Evolutionary conservation across 257 asterid species (phyloP), one percentile per base, ranked within the genome.

Genomic region (Nicotiana benthamiana): DNA sequence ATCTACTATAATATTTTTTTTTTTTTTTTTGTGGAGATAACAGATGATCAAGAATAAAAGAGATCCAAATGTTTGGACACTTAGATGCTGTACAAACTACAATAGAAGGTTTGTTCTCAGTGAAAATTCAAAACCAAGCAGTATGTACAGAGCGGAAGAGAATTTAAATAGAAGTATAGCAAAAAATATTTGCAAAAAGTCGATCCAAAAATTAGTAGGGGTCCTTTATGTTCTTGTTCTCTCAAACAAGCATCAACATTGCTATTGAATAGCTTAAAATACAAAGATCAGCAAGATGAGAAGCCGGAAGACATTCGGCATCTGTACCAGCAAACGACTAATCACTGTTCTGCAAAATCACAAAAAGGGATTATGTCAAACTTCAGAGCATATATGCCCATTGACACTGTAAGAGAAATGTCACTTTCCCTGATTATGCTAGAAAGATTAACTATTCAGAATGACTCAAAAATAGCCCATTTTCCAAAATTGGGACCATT

Each of bases 11-110:
- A 43, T 53, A 48, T 43, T 43, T 20, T 18, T 6, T 70, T 72
- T 70, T 6, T n/a, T n/a, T n/a, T n/a, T n/a, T n/a, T n/a, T n/a
- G n/a, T n/a, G 7, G 22, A 40, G 10, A 46, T 40, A 46, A 22
- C 11, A 72, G n/a, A 46, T 46, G 56, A 43, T 72, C 36, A 72
- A 22, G 30, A 68, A 40, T 40, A 40, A 48, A 72, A 22, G 60
- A 72, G 78, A 46, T 72, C 78, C 40, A 24, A 72, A 22, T 72
- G 34, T 22, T 7, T 72, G 78, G 60, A 15, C 59, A 46, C 60
- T 72, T 72, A 72, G 60, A 28, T 72, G 78, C 78, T 72, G 78
- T 46, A 72, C 78, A 72, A 46, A 46, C 78, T 72, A 72, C n/a
- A 24, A 46, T 46, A 72, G 24, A 72, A 43, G 59, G 36, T 46